Evolutionary conservation across 2,329 filamentous ascomycete genomes (phyloP).

Genomic region (Claviceps monticola): DNA sequence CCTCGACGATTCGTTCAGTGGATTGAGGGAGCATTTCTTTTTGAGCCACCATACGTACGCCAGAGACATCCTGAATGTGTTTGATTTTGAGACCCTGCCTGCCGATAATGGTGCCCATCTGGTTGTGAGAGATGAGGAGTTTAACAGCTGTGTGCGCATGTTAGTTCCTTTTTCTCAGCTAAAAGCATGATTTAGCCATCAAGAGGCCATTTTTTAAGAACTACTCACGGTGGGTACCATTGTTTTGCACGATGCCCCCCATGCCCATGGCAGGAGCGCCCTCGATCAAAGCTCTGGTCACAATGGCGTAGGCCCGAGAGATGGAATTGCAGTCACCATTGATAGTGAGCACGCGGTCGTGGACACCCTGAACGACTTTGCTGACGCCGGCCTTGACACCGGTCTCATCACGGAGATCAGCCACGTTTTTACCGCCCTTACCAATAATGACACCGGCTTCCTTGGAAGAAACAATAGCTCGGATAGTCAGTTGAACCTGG

Average conservation of each 20-base stretch:
- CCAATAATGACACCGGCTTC: conserved; percentile 98
- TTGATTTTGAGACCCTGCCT: conserved; percentile 97
- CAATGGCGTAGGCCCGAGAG: conserved; percentile 83
- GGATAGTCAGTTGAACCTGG: conserved; percentile 78
- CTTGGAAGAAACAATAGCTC: conserved; percentile 96
- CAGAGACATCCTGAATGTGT: conserved; percentile 93
- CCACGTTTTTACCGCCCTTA: conserved; percentile 96
- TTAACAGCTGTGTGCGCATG: conserved; percentile 60
- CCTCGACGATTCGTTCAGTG: conserved; percentile 92
- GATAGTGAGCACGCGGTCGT: conserved; percentile 92
- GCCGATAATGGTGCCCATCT: conserved; percentile 99
- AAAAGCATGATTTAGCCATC: background rate
- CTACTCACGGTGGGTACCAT: conserved; percentile 76
- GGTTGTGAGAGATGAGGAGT: conserved; percentile 96
- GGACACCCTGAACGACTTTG: conserved; percentile 95
- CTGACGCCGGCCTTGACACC: conserved; percentile 96
- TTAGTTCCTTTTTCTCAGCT: background rate
- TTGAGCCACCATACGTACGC: conserved; percentile 97
- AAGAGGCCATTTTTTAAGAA: background rate
- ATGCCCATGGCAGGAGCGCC: conserved; percentile 92
- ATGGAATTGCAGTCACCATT: conserved; percentile 81
- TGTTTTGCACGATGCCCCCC: conserved; percentile 76
- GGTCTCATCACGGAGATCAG: conserved; percentile 91
- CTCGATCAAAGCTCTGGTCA: conserved; percentile 81
- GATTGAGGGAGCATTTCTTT: conserved; percentile 99